A percentile compares a stretch with the other conserved stretches of the same genome.
These are phyloP conservation scores for Prunus yedoensis DNA, from an alignment of 331 rosid species.

Conservation along the genomic window DNA sequence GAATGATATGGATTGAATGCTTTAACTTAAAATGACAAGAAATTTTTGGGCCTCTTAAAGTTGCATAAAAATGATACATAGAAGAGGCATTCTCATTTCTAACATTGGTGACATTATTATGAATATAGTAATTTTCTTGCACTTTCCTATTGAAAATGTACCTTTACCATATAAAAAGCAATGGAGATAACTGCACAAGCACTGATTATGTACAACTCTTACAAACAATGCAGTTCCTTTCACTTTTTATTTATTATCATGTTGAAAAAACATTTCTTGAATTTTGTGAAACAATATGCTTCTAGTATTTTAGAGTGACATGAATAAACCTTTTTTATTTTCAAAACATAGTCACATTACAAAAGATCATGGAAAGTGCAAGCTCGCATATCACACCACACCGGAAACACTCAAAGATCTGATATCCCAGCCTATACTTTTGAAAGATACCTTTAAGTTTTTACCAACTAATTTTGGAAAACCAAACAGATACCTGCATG, in stretches of 20 bases:
- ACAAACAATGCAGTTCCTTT: not conserved
- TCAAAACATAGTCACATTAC: not conserved
- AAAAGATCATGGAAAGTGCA: not conserved
- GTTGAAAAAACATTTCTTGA: not conserved
- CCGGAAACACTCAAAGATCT: not conserved
- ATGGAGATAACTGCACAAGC: not conserved
- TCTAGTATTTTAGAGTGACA: not conserved
- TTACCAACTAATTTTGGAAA: conserved; percentile 20
- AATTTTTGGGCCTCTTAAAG: not conserved
- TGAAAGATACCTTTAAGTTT: not conserved
- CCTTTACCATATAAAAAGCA: not conserved
- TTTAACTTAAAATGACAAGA: not conserved
- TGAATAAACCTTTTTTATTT: not conserved
- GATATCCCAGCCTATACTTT: conserved; percentile 10
- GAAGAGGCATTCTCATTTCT: not conserved
- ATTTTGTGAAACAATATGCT: not conserved
- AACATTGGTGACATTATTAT: not conserved
- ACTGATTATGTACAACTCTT: not conserved
- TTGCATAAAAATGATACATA: not conserved
- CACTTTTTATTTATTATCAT: not conserved
- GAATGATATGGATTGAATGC: not conserved
- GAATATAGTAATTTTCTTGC: not conserved
- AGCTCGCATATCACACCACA: not conserved
- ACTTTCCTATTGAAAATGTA: not conserved
- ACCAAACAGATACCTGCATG: conserved; percentile 52